Evolutionary conservation across 2,329 filamentous ascomycete species (phyloP), one percentile per base, ranked within the genome.

Genomic region (Raffaelea albimanens): DNA sequence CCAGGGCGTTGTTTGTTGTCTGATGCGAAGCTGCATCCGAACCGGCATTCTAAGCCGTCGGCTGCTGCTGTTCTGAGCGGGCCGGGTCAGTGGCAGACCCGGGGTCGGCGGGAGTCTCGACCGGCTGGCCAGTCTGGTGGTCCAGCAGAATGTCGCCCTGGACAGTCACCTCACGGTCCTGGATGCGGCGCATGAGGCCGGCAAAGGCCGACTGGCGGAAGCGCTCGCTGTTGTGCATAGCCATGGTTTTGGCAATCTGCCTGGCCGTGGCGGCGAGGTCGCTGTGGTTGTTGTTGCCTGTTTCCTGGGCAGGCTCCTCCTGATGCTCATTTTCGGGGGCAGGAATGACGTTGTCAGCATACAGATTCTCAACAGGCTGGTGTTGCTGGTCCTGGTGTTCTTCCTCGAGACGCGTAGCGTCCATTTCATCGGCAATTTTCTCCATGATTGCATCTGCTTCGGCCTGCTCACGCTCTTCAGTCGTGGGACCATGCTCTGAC

Each of bases 171-270:
- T 93, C 82, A 47, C 76, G 72, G 58, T 87, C 80, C 45, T 83
- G 76, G 47, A 93, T 76, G 50, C 78, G 76, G 23, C 84, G 78
- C 87, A 94, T 93, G 41, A 94, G 68, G 4, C 76, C 72, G 1
- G 91, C 66, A 58, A 94, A 94, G 50, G 78, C 78, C 55, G 85
- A 90, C 58, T 89, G 79, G 56, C 81, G 78, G 63, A 93, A 93
- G 59, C 91, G 91, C 42, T 80, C 68, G 47, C 76, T 82, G 49
- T 78, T 74, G 55, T 91, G 82, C 56, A 82, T 70, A 19, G 77
- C 72, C 13, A 94, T 77, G 34, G 78, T 81, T 46, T 83, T 72
- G 5, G 93, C 69, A 4, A 94, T 70, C 50, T 83, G 72, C 16
- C 78, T 80, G 5, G 87, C 87, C 2, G 85, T 89, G 38, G 72